A percentile compares a stretch with the other conserved stretches of the same genome.
phyloP scores from a whole-genome alignment of 371 early-diverging fungal genomes.

The Mortierella sp. region DNA sequence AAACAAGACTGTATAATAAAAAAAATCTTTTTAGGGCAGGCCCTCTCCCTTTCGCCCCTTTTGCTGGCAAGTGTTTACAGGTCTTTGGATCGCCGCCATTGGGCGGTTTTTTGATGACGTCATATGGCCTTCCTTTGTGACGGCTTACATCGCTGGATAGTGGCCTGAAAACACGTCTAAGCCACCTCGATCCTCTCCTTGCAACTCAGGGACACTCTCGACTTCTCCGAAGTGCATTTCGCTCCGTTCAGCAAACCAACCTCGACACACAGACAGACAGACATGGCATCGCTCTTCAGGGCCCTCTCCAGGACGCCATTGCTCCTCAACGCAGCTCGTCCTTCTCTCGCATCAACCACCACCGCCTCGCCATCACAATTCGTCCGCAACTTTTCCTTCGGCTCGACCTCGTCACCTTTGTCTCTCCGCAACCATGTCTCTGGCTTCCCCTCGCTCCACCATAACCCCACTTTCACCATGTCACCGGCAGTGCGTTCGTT shows the following conservation, averaged over 20 bases:
- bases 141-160: no score
- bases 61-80: background rate
- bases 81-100: no score
- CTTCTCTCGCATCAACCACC: constrained; percentile 2
- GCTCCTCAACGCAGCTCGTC: constrained; percentile 35
- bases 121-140: background rate
- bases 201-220: background rate
- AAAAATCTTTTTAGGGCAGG: constrained; percentile 4
- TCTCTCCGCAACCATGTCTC: constrained; percentile 43
- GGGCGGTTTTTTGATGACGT: background rate
- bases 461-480: constrained; percentile 7
- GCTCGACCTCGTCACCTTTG: constrained; percentile 26
- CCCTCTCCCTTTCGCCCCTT: background rate
- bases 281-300: constrained; percentile 53
- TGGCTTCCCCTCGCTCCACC: constrained; percentile 38
- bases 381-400: constrained; percentile 49
- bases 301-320: constrained; percentile 46
- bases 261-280: constrained; percentile 4
- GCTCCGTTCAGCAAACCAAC: constrained; percentile 9
- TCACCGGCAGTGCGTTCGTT: constrained; percentile 42
- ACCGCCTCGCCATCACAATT: constrained; percentile 32
- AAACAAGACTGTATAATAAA: constrained; percentile 12
- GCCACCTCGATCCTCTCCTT: background rate
- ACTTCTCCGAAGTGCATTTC: constrained; percentile 1
- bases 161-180: background rate